Base-by-base conservation (phyloP, 2,329 filamentous ascomycete species). In the Trichophyton simii region DNA sequence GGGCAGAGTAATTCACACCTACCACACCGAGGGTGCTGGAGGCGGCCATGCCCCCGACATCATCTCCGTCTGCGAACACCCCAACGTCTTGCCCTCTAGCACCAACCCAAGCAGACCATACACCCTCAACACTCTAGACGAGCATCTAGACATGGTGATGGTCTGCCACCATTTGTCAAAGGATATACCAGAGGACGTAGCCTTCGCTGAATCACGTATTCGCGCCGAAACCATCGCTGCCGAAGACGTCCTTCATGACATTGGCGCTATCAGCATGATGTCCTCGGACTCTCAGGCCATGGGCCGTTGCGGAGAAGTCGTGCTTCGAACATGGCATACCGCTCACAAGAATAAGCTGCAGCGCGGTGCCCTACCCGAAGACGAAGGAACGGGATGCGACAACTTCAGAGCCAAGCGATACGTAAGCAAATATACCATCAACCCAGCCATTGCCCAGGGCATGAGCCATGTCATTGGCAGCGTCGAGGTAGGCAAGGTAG, bases 81-180 rank as follows among this genome's bases (percentile, higher is more conserved):
- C 83, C 57, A 94, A 97, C 70, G 91, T 97, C 1, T 82, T 97
- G 0, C 92, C 92, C 0, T 90, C 87, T 3, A 92, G 87, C 55
- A 97, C 92, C 0, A 97, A 96, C 72, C 92, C 92, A 0, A 97
- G 92, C 1, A 81, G 91, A 1, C 92, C 92, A 0, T 96, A 86
- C 74, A 97, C 92, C 1, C 80, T 82, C 66, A 96, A 97, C 77
- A 97, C 92, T 0, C 82, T 97, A 0, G 92, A 96, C 70, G 92
- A 97, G 75, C 92, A 97, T 75, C 83, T 96, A 13, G 92, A 97
- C 77, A 97, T 97, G 92, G 79, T 96, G 55, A 96, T 96, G 92
- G 90, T 96, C 42, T 97, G 92, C 78, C 92, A 97, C 74, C 92
- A 97, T 71, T 79, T 97, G 8, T 91, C 86, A 59, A 89, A 89